A percentile compares a stretch with the other conserved stretches of the same genome.
Conservation (phyloP, 176 grass and related monocot species). For the Alloteropsis semialata region DNA sequence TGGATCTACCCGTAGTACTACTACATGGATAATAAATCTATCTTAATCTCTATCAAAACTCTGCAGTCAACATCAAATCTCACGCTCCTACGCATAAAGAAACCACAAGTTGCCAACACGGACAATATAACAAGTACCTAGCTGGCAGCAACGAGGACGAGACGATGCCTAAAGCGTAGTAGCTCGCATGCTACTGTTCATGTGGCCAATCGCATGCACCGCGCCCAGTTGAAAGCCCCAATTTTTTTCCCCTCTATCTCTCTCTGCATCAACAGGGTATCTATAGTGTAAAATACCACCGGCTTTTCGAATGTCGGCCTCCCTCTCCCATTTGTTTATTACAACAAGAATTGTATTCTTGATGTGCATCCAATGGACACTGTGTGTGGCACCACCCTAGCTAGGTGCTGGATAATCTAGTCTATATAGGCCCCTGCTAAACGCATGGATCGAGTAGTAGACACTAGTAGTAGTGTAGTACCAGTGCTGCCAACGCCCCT, state of each 20-base stretch:
- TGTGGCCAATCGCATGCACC: constrained; percentile 20
- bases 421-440: not conserved
- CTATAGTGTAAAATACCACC: constrained; percentile 15
- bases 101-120: not conserved
- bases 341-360: not conserved
- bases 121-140: not conserved
- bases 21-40: not conserved
- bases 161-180: too few species aligned
- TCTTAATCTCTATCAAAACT: too few species aligned
- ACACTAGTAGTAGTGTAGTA: too few species aligned
- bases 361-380: too few species aligned
- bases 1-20: not conserved
- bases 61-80: constrained; percentile 48
- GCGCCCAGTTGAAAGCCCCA: not conserved
- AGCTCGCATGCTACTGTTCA: constrained; percentile 50
- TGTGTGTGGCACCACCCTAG: not conserved
- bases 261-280: too few species aligned
- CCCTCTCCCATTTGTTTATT: not conserved
- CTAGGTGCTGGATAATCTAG: not conserved
- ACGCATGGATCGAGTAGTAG: too few species aligned
- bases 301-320: constrained; percentile 43
- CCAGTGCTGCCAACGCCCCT: too few species aligned
- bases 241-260: too few species aligned
- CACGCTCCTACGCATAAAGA: constrained; percentile 17
- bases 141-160: too few species aligned